phyloP scores from a whole-genome alignment of 2,329 filamentous ascomycete genomes.

The Aspergillus jensenii region DNA sequence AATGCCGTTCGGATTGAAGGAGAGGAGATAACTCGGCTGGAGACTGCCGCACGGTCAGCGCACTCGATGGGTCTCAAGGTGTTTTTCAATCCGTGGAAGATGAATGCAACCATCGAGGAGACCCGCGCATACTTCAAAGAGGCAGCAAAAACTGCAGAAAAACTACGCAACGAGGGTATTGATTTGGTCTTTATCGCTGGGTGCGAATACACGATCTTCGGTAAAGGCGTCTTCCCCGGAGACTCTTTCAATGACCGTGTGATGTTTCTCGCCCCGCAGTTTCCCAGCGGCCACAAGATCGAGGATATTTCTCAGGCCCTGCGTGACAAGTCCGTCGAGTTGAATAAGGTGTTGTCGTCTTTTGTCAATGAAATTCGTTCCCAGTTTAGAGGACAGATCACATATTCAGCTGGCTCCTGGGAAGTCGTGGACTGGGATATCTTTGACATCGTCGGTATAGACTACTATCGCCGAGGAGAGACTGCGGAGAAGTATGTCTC shows the following conservation, averaged over 20 bases:
- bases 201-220: conserved; percentile 17
- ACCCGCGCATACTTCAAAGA: conserved; percentile 10
- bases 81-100: conserved; percentile 18
- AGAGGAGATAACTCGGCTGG: conserved; percentile 10
- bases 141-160: conserved; percentile 7
- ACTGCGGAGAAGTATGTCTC: conserved; percentile 11
- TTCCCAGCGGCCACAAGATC: not conserved
- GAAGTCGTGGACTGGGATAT: conserved; percentile 18
- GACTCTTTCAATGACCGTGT: conserved; percentile 13
- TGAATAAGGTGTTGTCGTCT: conserved; percentile 10
- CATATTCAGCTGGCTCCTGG: conserved; percentile 18
- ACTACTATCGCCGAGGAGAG: conserved; percentile 16
- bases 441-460: conserved; percentile 17
- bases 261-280: conserved; percentile 10
- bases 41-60: conserved; percentile 5
- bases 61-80: conserved; percentile 9
- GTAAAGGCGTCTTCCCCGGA: conserved; percentile 13
- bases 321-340: conserved; percentile 9
- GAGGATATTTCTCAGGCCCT: conserved; percentile 2
- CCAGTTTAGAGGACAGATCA: conserved; percentile 3
- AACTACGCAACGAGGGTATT: conserved; percentile 5
- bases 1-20: conserved; percentile 15
- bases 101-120: conserved; percentile 9
- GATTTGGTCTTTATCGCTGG: conserved; percentile 13
- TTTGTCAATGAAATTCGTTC: conserved; percentile 6